Evolutionary conservation across 129 eudicot species (phyloP), one percentile per base, ranked within the genome.

Genomic region (Logfia minima): DNA sequence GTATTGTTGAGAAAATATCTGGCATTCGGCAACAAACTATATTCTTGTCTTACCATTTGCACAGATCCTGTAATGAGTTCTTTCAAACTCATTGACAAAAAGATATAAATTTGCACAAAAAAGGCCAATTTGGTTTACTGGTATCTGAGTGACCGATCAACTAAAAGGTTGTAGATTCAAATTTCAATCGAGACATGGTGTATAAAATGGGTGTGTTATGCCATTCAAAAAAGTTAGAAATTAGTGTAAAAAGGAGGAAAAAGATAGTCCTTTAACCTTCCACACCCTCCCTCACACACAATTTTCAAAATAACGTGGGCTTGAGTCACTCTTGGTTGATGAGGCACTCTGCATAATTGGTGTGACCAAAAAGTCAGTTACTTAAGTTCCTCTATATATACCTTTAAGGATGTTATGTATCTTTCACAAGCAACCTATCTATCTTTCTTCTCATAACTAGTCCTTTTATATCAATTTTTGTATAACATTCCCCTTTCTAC

Each of bases 361-460:
- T 62, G 35, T 62, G 67, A 62, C 35, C 67, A 62, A 22, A 24
- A 62, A 62, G 35, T 26, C 6, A 11, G 35, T 26, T 62, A 62
- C 8, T 11, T 24, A 62, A 62, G 67, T 62, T 26, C 67, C 67
- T 62, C 16, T 62, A 62, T 62, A 62, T 24, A 62, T 62, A 62
- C 67, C 67, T 62, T 62, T 62, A 62, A 24, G 18, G 9, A 62
- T 16, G 8, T 24, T 62, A 62, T 24, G n/a, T 24, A 11, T 62
- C 19, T 24, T 62, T 62, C 35, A 62, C 67, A 62, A 22, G 35
- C 35, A 62, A 62, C 55, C 55, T 48, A 48, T 14, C 35, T 62
- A 62, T 62, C 16, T 62, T 62, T 29, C 14, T 62, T 24, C n/a
- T 62, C 67, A 3, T 23, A 66, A 32, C 21, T 6, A 66, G 24